These are phyloP conservation scores for Mucor plumbeus DNA, from an alignment of 371 early-diverging fungal genomes.

Conservation along the genomic window DNA sequence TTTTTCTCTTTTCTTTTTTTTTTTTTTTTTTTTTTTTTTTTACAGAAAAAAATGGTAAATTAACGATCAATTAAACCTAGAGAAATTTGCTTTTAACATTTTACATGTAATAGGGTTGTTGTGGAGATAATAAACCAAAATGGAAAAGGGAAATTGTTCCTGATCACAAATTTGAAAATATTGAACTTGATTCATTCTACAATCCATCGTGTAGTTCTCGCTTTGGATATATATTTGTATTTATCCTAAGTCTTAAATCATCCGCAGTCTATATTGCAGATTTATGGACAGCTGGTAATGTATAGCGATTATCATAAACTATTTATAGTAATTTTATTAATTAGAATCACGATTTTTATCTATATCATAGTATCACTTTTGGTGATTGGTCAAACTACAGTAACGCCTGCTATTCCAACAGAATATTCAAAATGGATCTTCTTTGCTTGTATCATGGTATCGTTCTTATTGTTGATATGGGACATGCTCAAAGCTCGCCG, in stretches of 20 bases:
- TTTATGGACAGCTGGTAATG: conserved; percentile 66
- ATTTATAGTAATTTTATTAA: conserved; percentile 2
- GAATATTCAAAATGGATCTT: conserved; percentile 65
- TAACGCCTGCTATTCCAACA: conserved; percentile 37
- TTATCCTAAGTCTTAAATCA: conserved; percentile 72
- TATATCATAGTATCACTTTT: conserved; percentile 23
- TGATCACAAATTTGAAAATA: conserved; percentile 88
- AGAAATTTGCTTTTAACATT: no score
- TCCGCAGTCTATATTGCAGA: conserved; percentile 81
- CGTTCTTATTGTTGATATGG: conserved; percentile 69
- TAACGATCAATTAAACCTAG: no score
- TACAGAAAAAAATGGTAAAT: not conserved
- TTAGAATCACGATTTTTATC: no score
- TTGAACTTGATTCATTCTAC: conserved; percentile 81
- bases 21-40: not conserved
- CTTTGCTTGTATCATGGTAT: conserved; percentile 72
- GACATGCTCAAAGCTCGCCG: conserved; percentile 73
- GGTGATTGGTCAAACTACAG: conserved; percentile 27
- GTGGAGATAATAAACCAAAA: conserved; percentile 44
- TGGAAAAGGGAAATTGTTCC: conserved; percentile 84
- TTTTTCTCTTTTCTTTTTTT: not conserved
- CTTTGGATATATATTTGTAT: conserved; percentile 66
- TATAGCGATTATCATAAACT: not conserved
- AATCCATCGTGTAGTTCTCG: conserved; percentile 50
- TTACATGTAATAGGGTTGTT: conserved; percentile 12